Base-by-base conservation (phyloP, 208 protist species). In the Leishmania major region DNA sequence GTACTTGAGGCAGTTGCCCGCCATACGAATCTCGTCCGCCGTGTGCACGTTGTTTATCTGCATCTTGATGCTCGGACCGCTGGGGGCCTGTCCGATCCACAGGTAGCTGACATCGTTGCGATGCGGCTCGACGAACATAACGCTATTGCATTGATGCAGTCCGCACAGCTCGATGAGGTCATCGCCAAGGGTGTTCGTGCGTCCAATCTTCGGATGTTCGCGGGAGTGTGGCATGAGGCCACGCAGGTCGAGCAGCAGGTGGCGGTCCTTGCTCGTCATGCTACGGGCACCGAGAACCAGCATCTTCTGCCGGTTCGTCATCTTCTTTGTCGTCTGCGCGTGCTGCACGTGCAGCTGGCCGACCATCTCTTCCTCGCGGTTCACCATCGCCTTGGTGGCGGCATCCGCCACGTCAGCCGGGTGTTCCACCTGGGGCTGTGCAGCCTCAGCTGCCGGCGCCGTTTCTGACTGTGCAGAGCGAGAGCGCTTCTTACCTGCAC, bases 1-100 rank as follows among this genome's bases (percentile, higher is more conserved):
- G 76, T 97, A 99, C 86, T 99, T 99, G 59, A 99, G 92, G 89
- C 96, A 99, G 90, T 99, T 99, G 57, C 99, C 99, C 22, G 98
- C 99, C 88, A 99, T 91, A 66, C 99, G 97, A 74, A 99, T 91
- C 88, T 99, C 99, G 55, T 99, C 93, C 82, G 99, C 98, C 19
- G 98, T 99, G 91, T 99, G 96, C 17, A 99, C 90, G 91, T 99
- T 99, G 53, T 88, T 91, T 13, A 99, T 85, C 71, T 98, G 90
- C 83, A 99, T 95, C 90, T 99, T 99, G 53, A 98, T 87, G 74
- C 95, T 98, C 28, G 99, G 99, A 1, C 99, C 99, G 31, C 92
- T 77, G 3, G 98, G 98, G 19, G 92, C 94, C 83, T 98, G 96
- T 17, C 90, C 89, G 62, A 99, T 76, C 98, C 98, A 99, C 77